phyloP scores from a whole-genome alignment of 768 basidiomycete species.

The Amanita polypyramis region DNA sequence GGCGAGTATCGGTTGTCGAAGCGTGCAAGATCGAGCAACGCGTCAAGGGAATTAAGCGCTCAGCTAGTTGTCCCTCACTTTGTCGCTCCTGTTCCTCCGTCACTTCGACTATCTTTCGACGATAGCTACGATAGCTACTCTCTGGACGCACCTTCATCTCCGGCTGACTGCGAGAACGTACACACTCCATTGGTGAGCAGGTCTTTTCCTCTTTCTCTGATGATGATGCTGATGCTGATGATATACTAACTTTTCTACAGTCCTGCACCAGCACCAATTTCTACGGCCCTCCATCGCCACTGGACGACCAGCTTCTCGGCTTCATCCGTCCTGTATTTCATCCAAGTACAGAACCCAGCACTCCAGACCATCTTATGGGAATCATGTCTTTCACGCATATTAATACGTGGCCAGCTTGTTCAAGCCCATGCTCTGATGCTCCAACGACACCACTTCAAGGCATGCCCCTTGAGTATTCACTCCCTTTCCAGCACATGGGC shows the following conservation, averaged over 20 bases:
- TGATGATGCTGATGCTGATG: background rate
- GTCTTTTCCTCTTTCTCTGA: background rate
- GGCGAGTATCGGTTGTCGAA: slow-evolving; percentile 9
- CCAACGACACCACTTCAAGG: slow-evolving; percentile 4
- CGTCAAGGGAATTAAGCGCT: background rate
- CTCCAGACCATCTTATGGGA: background rate
- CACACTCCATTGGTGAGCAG: background rate
- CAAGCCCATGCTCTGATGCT: slow-evolving; percentile 5
- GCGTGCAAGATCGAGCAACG: background rate
- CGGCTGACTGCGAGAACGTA: background rate
- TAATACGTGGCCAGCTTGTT: slow-evolving; percentile 4
- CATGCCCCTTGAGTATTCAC: background rate
- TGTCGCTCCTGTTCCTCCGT: background rate
- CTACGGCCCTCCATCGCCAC: slow-evolving; percentile 2
- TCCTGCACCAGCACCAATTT: background rate
- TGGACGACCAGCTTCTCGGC: slow-evolving; percentile 2
- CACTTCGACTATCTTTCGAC: background rate
- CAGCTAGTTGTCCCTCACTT: background rate
- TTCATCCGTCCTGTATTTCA: background rate
- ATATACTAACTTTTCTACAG: background rate
- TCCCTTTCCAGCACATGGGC: background rate
- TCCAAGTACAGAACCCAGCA: background rate
- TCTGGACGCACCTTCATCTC: slow-evolving; percentile 16
- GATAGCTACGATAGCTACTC: background rate
- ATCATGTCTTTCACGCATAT: background rate